Evolutionary conservation across 306 rosid genomes (phyloP).

Genomic region (Bauhinia variegata): DNA sequence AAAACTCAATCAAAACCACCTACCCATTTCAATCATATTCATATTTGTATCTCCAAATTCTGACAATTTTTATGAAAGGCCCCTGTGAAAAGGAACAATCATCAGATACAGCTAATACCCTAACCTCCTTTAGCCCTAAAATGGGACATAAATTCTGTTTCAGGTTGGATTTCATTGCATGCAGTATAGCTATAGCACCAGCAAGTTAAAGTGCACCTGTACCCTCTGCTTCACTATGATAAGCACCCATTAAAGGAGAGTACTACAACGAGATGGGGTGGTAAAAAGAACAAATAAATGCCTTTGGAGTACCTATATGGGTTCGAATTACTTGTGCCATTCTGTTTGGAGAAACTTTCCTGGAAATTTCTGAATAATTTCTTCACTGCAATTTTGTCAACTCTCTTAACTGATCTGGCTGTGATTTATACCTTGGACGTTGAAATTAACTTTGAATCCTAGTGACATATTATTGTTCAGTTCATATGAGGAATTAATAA

Average conservation of each 20-base stretch:
- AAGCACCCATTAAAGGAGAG: constrained; percentile 25
- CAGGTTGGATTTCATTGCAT: constrained; percentile 46
- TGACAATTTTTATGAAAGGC: constrained; percentile 59
- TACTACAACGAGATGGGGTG: constrained; percentile 42
- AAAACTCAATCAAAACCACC: constrained; percentile 45
- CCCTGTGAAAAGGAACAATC: constrained; percentile 64
- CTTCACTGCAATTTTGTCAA: too few species aligned
- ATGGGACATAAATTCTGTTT: constrained; percentile 35
- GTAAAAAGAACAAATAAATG: constrained; percentile 21
- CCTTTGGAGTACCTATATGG: constrained; percentile 28
- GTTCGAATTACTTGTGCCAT: constrained; percentile 30
- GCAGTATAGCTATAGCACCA: constrained; percentile 34
- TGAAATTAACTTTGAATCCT: neutral
- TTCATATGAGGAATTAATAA: too few species aligned
- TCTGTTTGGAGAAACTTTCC: constrained; percentile 48
- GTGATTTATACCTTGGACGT: neutral
- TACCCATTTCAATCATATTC: constrained; percentile 44
- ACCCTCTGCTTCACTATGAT: constrained; percentile 37
- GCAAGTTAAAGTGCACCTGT: constrained; percentile 36
- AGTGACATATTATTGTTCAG: too few species aligned
- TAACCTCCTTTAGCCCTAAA: constrained; percentile 43
- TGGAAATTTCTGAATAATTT: constrained; percentile 32
- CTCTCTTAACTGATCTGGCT: too few species aligned
- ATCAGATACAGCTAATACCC: constrained; percentile 56
- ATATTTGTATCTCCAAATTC: constrained; percentile 38